A percentile compares a stretch with the other conserved stretches of the same genome.
phyloP scores from a whole-genome alignment of 306 rosid species.

The Hippophae tibetana region DNA sequence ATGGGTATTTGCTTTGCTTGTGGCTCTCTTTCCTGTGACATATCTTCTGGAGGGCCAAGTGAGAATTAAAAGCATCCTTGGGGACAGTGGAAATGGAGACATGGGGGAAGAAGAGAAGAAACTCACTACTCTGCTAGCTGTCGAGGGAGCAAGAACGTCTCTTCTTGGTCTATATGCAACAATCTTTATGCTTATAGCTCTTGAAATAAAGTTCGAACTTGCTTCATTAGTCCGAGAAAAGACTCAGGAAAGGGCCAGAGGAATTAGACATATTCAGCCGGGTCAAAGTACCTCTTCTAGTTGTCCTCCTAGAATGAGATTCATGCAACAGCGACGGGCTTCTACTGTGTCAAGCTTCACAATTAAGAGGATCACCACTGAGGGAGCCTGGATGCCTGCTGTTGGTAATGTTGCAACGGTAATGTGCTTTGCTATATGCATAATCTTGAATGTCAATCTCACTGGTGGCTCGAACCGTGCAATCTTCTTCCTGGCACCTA shows the following conservation, averaged over 20 bases:
- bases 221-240: constrained; percentile 70
- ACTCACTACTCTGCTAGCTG: constrained; percentile 75
- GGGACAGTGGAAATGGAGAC: constrained; percentile 48
- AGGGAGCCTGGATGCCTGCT: constrained; percentile 99
- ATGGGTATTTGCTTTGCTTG: constrained; percentile 93
- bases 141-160: constrained; percentile 96
- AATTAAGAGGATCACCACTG: constrained; percentile 75
- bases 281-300: constrained; percentile 56
- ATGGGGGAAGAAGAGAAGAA: constrained; percentile 84
- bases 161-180: constrained; percentile 97
- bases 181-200: constrained; percentile 88
- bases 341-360: constrained; percentile 62
- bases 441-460: constrained; percentile 66
- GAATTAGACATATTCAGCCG: constrained; percentile 50
- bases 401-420: constrained; percentile 93
- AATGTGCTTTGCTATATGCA: constrained; percentile 92
- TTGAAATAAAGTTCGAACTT: constrained; percentile 83
- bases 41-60: constrained; percentile 97
- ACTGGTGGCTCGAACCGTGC: constrained; percentile 94
- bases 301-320: constrained; percentile 69
- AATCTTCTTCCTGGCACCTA: constrained; percentile 94
- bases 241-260: constrained; percentile 44
- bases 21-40: constrained; percentile 94
- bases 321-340: constrained; percentile 81
- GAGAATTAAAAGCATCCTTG: constrained; percentile 59